phyloP scores from a whole-genome alignment of 192 early-diverging fungal genomes.

The Podila epigama region DNA sequence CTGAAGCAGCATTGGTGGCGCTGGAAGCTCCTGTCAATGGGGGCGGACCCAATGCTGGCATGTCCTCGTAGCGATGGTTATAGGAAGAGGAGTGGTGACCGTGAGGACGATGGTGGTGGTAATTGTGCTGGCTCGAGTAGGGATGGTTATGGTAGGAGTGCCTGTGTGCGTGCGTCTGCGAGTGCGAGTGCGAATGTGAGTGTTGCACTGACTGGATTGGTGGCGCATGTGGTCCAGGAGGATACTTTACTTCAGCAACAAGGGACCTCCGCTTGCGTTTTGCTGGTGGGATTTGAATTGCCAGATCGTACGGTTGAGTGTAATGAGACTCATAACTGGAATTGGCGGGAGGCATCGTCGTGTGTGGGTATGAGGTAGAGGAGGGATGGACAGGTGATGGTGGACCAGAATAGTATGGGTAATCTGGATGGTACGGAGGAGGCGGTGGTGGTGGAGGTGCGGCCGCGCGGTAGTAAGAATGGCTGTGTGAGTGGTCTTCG shows the following conservation, averaged over 20 bases:
- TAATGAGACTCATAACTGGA: background rate
- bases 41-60: background rate
- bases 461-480: background rate
- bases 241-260: constrained; percentile 16
- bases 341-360: background rate
- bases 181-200: constrained; percentile 4
- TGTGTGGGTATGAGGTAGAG: background rate
- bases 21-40: background rate
- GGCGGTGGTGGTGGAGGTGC: background rate
- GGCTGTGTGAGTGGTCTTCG: background rate
- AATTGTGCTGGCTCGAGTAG: background rate
- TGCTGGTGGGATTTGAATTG: background rate
- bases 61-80: background rate
- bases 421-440: background rate
- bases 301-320: background rate
- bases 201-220: background rate
- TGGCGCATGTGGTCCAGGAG: constrained; percentile 11
- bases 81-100: background rate
- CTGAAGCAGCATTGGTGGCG: background rate
- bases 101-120: background rate
- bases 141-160: background rate
- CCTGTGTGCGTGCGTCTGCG: too few relatives aligned
- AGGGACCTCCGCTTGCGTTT: constrained; percentile 31
- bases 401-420: background rate
- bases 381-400: background rate